Evolutionary conservation across 306 rosid genomes (phyloP).

Genomic region (Gillenia trifoliata): DNA sequence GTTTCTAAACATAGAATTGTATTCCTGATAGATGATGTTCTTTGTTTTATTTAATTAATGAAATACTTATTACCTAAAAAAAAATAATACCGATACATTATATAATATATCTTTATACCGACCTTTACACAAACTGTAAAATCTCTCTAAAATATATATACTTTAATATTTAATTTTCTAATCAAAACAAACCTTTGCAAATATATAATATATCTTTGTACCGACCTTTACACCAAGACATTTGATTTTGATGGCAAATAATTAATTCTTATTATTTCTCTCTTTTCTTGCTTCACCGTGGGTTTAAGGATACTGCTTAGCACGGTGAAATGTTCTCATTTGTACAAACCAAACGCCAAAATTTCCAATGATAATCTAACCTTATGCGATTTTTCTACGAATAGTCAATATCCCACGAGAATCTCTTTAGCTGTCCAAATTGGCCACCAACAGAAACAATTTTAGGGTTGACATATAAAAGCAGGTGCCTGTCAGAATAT

Average conservation of each 20-base stretch:
- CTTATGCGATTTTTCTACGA: constrained; percentile 37
- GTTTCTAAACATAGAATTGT: too few relatives aligned
- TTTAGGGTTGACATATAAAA: constrained; percentile 50
- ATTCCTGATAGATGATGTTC: too few relatives aligned
- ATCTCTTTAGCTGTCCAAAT: constrained; percentile 55
- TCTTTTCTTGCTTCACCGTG: background rate
- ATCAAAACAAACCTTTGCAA: too few relatives aligned
- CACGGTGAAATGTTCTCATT: constrained; percentile 10
- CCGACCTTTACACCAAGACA: background rate
- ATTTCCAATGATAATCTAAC: constrained; percentile 1
- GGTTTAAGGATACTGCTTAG: background rate
- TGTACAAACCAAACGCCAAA: constrained; percentile 26
- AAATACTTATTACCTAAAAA: too few relatives aligned
- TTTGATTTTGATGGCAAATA: constrained; percentile 8
- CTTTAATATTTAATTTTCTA: too few relatives aligned
- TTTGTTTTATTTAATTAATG: too few relatives aligned
- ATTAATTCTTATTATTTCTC: background rate
- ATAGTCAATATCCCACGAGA: constrained; percentile 52
- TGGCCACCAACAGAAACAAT: constrained; percentile 49
- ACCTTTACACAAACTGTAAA: background rate
- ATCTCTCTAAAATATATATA: too few relatives aligned
- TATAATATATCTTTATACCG: background rate
- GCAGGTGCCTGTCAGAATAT: constrained; percentile 25
- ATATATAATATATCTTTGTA: background rate
- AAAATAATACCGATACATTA: too few relatives aligned